phyloP scores from a whole-genome alignment of 768 basidiomycete genomes.

The Hypholoma fasciculare region DNA sequence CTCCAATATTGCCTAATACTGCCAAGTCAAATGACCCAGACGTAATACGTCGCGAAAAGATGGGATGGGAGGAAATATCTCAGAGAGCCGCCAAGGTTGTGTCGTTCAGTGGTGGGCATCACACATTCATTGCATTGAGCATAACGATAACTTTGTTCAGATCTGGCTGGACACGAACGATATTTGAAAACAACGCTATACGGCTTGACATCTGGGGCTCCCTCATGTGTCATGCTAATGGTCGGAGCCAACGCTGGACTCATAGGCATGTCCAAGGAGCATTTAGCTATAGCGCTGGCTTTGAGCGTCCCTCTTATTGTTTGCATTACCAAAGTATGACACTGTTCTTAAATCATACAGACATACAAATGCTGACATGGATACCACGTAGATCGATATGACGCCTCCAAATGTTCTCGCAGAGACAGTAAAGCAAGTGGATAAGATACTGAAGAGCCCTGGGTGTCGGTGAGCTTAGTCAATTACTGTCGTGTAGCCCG shows the following conservation, averaged over 20 bases:
- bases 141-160: conserved; percentile 34
- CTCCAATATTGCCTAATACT: conserved; percentile 74
- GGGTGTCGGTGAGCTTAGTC: conserved; percentile 69
- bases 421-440: conserved; percentile 91
- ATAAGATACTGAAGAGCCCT: conserved; percentile 89
- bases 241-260: conserved; percentile 94
- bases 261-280: conserved; percentile 94
- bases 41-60: conserved; percentile 75
- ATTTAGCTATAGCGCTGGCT: conserved; percentile 92
- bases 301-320: conserved; percentile 91
- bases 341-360: not conserved
- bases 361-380: not conserved
- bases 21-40: conserved; percentile 59
- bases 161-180: conserved; percentile 94
- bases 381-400: conserved; percentile 79
- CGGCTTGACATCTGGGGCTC: conserved; percentile 91
- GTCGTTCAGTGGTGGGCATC: conserved; percentile 75
- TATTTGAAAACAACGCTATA: conserved; percentile 93
- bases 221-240: conserved; percentile 90
- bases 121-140: not conserved
- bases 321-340: conserved; percentile 85
- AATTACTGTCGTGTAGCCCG: not conserved
- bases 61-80: conserved; percentile 96
- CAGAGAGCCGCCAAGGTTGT: conserved; percentile 88
- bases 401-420: conserved; percentile 88